Percentiles rank a stretch among this genome's conserved stretches.
Evolutionary conservation across 352 stramenopile genomes (phyloP).

Genomic region (Peronospora destructor): DNA sequence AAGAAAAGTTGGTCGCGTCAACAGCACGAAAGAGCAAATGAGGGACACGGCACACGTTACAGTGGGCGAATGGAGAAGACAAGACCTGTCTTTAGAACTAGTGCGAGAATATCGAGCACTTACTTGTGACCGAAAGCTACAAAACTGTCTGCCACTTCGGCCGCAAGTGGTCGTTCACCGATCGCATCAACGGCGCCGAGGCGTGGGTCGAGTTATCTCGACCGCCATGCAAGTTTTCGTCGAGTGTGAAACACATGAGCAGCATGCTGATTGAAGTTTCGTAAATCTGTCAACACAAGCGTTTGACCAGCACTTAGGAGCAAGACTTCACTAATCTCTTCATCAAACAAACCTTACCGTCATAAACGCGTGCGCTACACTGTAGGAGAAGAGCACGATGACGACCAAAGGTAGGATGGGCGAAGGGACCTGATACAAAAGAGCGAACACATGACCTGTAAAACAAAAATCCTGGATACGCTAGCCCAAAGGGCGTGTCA

Average conservation of each 20-base stretch:
- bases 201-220: constrained; percentile 62
- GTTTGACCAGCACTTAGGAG: neutral
- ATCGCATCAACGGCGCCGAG: constrained; percentile 55
- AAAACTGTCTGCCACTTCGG: constrained; percentile 79
- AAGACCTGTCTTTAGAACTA: neutral
- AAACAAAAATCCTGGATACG: constrained; percentile 3
- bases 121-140: constrained; percentile 19
- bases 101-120: neutral
- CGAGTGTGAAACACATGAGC: constrained; percentile 79
- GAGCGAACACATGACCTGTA: neutral
- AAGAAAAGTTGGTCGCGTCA: no score
- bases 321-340: neutral
- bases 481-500: neutral
- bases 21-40: no score
- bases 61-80: no score
- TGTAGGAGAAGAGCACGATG: constrained; percentile 68
- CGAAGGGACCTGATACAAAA: constrained; percentile 37
- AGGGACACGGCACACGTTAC: no score
- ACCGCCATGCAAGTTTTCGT: constrained; percentile 77
- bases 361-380: constrained; percentile 74
- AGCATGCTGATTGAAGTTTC: constrained; percentile 83
- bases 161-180: constrained; percentile 74
- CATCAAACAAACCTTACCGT: constrained; percentile 34
- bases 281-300: constrained; percentile 46
- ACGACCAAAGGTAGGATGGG: constrained; percentile 58